Evolutionary conservation across 2,329 filamentous ascomycete species (phyloP).

Genomic region (Diaporthe velutina): DNA sequence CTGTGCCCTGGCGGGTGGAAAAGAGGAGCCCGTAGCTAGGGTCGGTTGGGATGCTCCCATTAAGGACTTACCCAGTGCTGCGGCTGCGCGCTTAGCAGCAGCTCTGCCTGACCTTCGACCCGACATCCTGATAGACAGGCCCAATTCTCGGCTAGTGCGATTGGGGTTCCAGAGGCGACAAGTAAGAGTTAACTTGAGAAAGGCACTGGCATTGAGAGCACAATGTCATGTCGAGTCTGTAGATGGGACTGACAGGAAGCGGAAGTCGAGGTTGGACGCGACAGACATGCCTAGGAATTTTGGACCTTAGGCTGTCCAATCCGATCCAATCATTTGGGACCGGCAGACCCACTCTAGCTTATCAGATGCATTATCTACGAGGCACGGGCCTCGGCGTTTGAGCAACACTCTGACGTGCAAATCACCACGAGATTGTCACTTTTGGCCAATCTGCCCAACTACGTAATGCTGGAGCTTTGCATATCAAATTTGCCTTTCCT

Average conservation of each 20-base stretch:
- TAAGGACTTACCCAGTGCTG: conserved; percentile 54
- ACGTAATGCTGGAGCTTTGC: neutral
- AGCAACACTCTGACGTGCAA: neutral
- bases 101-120: conserved; percentile 57
- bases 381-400: neutral
- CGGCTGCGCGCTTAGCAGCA: conserved; percentile 58
- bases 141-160: neutral
- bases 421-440: neutral
- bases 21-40: neutral
- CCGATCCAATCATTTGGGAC: conserved; percentile 1
- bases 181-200: neutral
- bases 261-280: conserved; percentile 17
- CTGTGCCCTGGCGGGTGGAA: neutral
- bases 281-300: conserved; percentile 19
- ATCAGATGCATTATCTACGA: conserved; percentile 10
- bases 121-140: conserved; percentile 41
- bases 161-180: neutral
- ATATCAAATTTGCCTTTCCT: too few relatives aligned
- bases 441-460: neutral
- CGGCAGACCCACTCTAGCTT: neutral
- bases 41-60: conserved; percentile 11
- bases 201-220: neutral
- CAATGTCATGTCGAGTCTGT: neutral
- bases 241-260: neutral
- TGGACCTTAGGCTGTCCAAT: neutral